These are phyloP conservation scores for Sindora glabra DNA, from an alignment of 306 rosid genomes.

Conservation along the genomic window DNA sequence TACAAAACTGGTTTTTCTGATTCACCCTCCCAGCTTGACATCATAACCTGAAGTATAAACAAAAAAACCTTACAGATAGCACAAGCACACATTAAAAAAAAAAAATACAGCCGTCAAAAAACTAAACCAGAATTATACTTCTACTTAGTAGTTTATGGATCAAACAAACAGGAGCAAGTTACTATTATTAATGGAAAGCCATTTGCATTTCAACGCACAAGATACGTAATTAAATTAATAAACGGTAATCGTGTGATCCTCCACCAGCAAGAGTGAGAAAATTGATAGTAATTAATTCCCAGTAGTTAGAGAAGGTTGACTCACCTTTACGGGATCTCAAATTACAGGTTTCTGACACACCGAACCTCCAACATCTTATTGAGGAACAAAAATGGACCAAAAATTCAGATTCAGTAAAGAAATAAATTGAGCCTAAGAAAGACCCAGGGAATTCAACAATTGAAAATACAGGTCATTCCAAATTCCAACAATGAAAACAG, in stretches of 20 bases:
- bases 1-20: conserved; percentile 9
- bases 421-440: too few relatives aligned
- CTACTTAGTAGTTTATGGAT: not conserved
- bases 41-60: conserved; percentile 30
- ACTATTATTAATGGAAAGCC: not conserved
- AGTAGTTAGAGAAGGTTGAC: not conserved
- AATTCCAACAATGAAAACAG: too few relatives aligned
- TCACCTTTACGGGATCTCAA: conserved; percentile 27
- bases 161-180: not conserved
- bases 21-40: conserved; percentile 25
- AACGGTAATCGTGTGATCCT: not conserved
- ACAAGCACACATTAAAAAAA: conserved; percentile 1
- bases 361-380: conserved; percentile 5
- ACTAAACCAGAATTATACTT: not conserved
- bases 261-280: not conserved
- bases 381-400: not conserved
- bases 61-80: not conserved
- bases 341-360: not conserved
- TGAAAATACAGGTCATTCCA: too few relatives aligned
- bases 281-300: not conserved
- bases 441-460: too few relatives aligned
- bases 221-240: not conserved
- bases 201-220: not conserved
- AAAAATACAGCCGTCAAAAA: not conserved
- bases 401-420: not conserved